Base-by-base conservation (phyloP, 1,139 yeast species). In the Candida sp. region DNA sequence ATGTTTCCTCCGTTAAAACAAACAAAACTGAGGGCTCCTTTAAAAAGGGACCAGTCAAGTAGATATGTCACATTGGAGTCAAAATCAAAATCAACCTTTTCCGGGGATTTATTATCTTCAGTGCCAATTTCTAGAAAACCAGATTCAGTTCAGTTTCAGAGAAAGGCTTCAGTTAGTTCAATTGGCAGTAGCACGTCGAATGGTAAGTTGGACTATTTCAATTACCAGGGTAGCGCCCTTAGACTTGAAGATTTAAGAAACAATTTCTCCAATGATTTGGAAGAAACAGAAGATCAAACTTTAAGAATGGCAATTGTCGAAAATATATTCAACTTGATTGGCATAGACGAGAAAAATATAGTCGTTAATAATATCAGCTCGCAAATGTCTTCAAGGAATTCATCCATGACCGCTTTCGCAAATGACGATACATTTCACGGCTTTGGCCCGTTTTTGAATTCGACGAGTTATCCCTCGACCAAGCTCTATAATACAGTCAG, bases 31-130 rank as follows among this genome's bases (percentile, higher is more conserved):
- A 15, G 25, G 21, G 29, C 9, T 12, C 12, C 40, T 6, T 43
- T 52, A 9, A 46, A 43, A 29, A 44, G 54, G 36, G 47, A 45
- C 33, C 46, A 57, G 0, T 56, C 68, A 12, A 82, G 91, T 1
- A 70, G 88, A 45, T 87, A 86, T 51, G 89, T 86, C 21, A 73
- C 79, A 4, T 63, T 87, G 33, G 82, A 79, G 41, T 79, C 90
- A 1, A 68, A 84, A 39, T 72, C 72, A 21, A 74, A 79, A 27
- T 64, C 81, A 11, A 85, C 87, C 46, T 75, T 70, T 45, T 96
- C 97, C 0, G 97, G 97, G 27, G 96, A 89, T 60, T 70, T 89
- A 44, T 65, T 89, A 12, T 86, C 96, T 0, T 87, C 87, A 43
- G 96, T 86, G 0, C 95, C 96, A 0, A 63, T 88, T 4, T 79